Base-by-base conservation (phyloP, 768 basidiomycete genomes). In the Russula foetens region DNA sequence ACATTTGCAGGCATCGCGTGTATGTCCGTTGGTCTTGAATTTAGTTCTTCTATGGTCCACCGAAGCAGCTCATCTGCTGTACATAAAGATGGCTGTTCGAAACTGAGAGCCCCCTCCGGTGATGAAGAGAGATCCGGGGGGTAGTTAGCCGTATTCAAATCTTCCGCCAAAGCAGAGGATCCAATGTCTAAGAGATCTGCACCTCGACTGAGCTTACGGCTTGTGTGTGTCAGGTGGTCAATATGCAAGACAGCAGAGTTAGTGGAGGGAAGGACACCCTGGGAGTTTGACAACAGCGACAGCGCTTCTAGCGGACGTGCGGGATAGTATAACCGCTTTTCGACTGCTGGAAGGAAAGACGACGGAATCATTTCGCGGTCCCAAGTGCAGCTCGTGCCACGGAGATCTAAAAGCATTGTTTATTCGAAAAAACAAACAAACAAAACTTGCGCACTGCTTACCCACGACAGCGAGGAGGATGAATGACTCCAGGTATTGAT, bases 391-490 rank as follows among this genome's bases (percentile, higher is more conserved):
- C 53, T 29, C n/a, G 65, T 67, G 29, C 58, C 61, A 15, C 65
- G 65, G 24, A 67, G 65, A 55, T 67, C 66, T 67, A 26, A 17
- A 12, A 31, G 4, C 23, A 23, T 50, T 15, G 14, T 47, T 33
- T 54, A 43, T 21, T 7, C 7, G 11, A 41, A 23, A 47, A 6
- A 8, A n/a, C 14, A 41, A 23, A 47, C 3, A 8, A n/a, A 14
- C 39, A 47, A 26, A 17, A 11, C 2, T 24, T 21, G 48, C 9
- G 24, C 3, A 39, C 12, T 15, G 43, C 66, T 56, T 48, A 67
- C 66, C 66, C 46, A 67, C 56, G 17, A 52, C 56, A 31, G 39
- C 19, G 43, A 67, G 65, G 29, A 67, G 63, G 1, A 57, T 59
- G 46, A 67, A 67, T 7, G 38, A 21, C 23, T 48, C 56, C 28